Conservation (phyloP, 2,329 filamentous ascomycete species). For the Venturia effusa region DNA sequence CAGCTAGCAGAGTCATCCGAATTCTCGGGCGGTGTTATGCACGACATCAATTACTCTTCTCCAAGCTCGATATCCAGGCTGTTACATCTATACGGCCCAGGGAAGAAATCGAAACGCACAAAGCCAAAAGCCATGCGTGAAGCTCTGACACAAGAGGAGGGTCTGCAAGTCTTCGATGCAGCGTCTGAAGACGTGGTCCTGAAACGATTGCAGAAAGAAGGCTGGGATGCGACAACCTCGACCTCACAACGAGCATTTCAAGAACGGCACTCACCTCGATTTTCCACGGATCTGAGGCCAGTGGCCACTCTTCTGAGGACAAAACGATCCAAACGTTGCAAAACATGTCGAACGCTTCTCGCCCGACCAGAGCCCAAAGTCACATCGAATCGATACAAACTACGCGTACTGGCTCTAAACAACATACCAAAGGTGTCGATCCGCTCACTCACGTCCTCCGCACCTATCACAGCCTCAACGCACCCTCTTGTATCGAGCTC, state of each 20-base stretch:
- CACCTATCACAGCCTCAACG: slow-evolving; percentile 25
- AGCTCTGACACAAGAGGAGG: slow-evolving; percentile 59
- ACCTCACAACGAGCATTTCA: slow-evolving; percentile 41
- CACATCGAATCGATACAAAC: slow-evolving; percentile 79
- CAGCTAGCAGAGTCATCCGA: slow-evolving; percentile 58
- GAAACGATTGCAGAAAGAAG: slow-evolving; percentile 43
- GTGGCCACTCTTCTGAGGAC: slow-evolving; percentile 75
- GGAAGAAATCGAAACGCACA: slow-evolving; percentile 50
- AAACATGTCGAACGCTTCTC: slow-evolving; percentile 86
- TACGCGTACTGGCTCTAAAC: slow-evolving; percentile 72
- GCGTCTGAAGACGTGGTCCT: slow-evolving; percentile 51
- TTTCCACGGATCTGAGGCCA: slow-evolving; percentile 66
- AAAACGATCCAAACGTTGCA: slow-evolving; percentile 88
- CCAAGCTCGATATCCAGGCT: slow-evolving; percentile 76
- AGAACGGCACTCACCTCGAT: slow-evolving; percentile 42
- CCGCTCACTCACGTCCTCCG: slow-evolving; percentile 41
- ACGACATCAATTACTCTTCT: slow-evolving; percentile 48
- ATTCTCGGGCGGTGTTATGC: slow-evolving; percentile 8
- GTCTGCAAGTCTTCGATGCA: slow-evolving; percentile 51
- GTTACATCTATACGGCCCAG: slow-evolving; percentile 65
- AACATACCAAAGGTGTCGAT: slow-evolving; percentile 79
- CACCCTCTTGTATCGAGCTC: slow-evolving; percentile 11
- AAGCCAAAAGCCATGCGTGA: slow-evolving; percentile 72
- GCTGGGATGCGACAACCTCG: slow-evolving; percentile 54
- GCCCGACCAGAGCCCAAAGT: slow-evolving; percentile 90